Base-by-base conservation (phyloP, 2,329 filamentous ascomycete species). In the Cladosporium oxysporum region DNA sequence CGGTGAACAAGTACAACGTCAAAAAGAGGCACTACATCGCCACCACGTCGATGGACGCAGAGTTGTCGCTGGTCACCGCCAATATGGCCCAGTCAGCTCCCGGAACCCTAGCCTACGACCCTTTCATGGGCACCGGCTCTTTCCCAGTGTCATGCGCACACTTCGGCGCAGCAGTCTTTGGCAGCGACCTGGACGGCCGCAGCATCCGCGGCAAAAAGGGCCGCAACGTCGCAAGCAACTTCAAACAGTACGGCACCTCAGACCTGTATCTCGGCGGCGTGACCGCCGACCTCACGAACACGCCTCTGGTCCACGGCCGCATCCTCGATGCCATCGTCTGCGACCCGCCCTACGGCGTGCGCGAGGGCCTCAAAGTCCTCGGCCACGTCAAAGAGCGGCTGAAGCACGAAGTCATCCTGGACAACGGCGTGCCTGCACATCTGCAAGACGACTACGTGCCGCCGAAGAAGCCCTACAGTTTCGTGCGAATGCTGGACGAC, bases 11-110 rank as follows among this genome's bases (percentile, higher is more conserved):
- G 28, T 96, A 93, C 74, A 93, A 97, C 76, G 84, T 99, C 26
- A 99, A 99, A 83, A 97, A 96, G 79, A 84, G 95, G 31, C 85
- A 86, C 47, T 99, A 99, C 76, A 98, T 99, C 73, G 92, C 91
- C 71, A 98, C 94, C 0, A 99, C 95, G 0, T 95, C 91, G 55
- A 98, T 99, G 95, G 95, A 99, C 76, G 91, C 94, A 0, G 95
- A 98, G 77, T 84, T 99, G 52, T 91, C 93, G 14, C 84, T 99
- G 0, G 82, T 99, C 26, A 97, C 93, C 0, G 95, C 94, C 1
- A 99, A 98, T 74, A 88, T 99, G 71, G 91, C 92, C 0, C 86
- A 91, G 16, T 93, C 93, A 0, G 89, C 82, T 0, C 91, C 93
- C 0, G 94, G 92, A 0, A 96, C 91, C 75, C 76, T 98, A 2